phyloP scores from a whole-genome alignment of 257 asterid genomes.

The Pogostemon cablin region DNA sequence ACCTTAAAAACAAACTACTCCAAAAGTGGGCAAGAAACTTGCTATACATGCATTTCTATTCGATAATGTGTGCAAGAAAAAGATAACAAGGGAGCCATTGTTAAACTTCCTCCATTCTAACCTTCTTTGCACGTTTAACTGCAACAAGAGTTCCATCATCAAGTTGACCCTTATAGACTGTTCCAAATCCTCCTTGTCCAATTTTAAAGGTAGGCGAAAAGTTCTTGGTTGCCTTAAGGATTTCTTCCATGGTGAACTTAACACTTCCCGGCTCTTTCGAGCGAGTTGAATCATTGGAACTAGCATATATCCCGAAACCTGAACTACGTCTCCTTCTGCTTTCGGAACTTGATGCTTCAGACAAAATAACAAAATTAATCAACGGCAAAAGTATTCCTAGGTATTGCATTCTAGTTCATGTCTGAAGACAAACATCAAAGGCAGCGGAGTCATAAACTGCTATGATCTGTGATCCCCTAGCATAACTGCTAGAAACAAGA shows the following conservation, averaged over 20 bases:
- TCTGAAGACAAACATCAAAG: constrained; percentile 1
- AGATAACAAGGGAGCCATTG: not conserved
- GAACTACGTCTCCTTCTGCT: constrained; percentile 52
- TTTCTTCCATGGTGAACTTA: constrained; percentile 70
- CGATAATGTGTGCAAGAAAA: constrained; percentile 5
- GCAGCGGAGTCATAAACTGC: not conserved
- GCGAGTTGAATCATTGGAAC: constrained; percentile 56
- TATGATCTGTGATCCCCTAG: not conserved
- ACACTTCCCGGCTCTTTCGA: constrained; percentile 50
- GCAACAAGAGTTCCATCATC: constrained; percentile 84
- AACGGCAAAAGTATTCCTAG: constrained; percentile 7
- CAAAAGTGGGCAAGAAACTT: no score
- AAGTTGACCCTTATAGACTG: constrained; percentile 81
- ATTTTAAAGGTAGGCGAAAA: constrained; percentile 82
- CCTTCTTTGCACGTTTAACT: constrained; percentile 92
- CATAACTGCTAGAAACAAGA: not conserved
- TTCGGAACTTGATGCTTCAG: constrained; percentile 55
- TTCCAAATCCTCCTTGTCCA: constrained; percentile 99
- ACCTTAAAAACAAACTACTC: not conserved
- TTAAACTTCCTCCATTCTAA: constrained; percentile 23
- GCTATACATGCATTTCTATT: not conserved
- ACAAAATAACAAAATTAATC: constrained; percentile 32
- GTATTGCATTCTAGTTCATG: constrained; percentile 9
- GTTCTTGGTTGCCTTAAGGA: constrained; percentile 71
- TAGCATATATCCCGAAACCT: constrained; percentile 50